A percentile compares a stretch with the other conserved stretches of the same genome.
Evolutionary conservation across 495 filamentous ascomycete genomes (phyloP).

Genomic region (Neurospora discreta): DNA sequence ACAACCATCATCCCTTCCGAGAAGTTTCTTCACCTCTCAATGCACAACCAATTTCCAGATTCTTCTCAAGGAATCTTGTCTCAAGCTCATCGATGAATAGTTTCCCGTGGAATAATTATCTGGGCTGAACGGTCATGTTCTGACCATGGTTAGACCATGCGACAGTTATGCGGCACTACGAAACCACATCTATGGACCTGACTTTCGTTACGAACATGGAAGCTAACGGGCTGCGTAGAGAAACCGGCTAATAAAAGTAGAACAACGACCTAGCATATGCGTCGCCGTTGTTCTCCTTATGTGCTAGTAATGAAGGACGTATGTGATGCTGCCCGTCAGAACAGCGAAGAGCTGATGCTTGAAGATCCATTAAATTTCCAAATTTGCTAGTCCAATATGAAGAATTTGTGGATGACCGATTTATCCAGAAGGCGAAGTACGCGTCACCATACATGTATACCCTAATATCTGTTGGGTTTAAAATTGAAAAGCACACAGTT

Average conservation of each 20-base stretch:
- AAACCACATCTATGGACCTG: neutral
- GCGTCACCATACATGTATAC: too few relatives aligned
- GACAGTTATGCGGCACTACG: neutral
- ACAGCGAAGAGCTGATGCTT: neutral
- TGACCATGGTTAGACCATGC: neutral
- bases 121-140: neutral
- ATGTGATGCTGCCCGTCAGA: neutral
- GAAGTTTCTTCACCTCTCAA: neutral
- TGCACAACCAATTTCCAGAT: neutral
- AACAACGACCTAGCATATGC: too few relatives aligned
- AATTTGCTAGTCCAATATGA: too few relatives aligned
- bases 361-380: neutral
- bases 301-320: neutral
- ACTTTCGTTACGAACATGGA: too few relatives aligned
- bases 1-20: neutral
- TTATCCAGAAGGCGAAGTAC: too few relatives aligned
- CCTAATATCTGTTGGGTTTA: too few relatives aligned
- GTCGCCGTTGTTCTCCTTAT: neutral
- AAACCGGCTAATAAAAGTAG: too few relatives aligned
- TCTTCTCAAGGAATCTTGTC: neutral
- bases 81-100: neutral
- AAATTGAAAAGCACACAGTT: neutral
- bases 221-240: too few relatives aligned
- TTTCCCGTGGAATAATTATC: neutral
- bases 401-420: neutral